Base-by-base conservation (phyloP, 805 yeast genomes). In the Wickerhamiella allomyrinae region DNA sequence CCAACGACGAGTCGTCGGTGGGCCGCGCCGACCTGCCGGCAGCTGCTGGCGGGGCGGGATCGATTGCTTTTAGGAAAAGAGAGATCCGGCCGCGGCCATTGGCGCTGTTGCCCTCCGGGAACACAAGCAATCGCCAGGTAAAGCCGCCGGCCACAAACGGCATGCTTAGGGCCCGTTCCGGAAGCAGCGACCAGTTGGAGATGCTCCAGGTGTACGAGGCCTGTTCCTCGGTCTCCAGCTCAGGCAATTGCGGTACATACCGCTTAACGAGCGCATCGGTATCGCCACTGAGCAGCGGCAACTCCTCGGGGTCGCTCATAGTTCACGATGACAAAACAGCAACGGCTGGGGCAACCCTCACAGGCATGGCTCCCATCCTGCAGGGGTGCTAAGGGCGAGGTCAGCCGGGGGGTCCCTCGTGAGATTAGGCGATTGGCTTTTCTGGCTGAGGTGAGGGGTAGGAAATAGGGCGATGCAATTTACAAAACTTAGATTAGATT, bases 61-160 rank as follows among this genome's bases (percentile, higher is more conserved):
- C 51, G 17, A 74, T 71, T 0, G 94, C 91, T 52, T 85, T 94
- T 47, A 91, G 63, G 58, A 85, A 91, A 20, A 85, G 59, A 0
- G 95, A 84, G 7, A 84, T 59, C 43, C 68, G 65, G 46, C 51
- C 50, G 24, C 46, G 39, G 15, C 43, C 24, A 39, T 68, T 68
- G 40, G 72, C 66, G 37, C 71, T 67, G 51, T 78, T 80, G 2
- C 93, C 91, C 39, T 70, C 71, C 0, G 95, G 94, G 57, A 86
- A 83, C 27, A 89, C 57, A 33, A 89, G 63, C 2, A 86, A 56
- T 50, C 76, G 75, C 65, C 65, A 48, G 52, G 49, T 43, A 42
- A 45, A 54, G 38, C 56, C 58, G 19, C 59, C 57, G 39, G 55
- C 42, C 44, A 51, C 50, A 54, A 55, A 51, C 29, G 48, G 39